Conservation (phyloP, 179 eudicot species). For the Gypsophila paniculata region DNA sequence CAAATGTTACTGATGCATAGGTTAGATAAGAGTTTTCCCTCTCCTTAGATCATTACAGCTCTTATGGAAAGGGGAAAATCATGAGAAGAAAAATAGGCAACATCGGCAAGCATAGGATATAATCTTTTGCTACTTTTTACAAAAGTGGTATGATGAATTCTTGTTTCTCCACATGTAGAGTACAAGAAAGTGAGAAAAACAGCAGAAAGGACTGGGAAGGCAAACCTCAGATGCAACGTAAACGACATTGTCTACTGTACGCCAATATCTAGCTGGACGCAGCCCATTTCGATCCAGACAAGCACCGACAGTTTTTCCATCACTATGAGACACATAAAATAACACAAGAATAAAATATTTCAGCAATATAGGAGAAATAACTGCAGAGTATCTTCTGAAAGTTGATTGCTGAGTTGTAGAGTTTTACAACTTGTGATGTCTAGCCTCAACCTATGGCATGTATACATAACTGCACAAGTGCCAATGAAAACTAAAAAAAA, state of each 20-base stretch:
- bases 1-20: neutral
- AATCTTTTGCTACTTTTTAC: neutral
- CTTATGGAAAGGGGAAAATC: neutral
- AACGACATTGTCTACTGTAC: conserved; percentile 83
- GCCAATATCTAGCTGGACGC: conserved; percentile 99
- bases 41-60: neutral
- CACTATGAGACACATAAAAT: conserved; percentile 40
- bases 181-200: conserved; percentile 10
- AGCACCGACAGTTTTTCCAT: conserved; percentile 99
- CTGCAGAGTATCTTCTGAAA: conserved; percentile 1
- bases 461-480: too few relatives aligned
- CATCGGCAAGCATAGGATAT: neutral
- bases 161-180: neutral
- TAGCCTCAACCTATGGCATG: neutral
- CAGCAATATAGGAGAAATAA: conserved; percentile 10
- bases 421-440: neutral
- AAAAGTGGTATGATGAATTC: neutral
- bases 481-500: too few relatives aligned
- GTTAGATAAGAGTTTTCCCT: too few relatives aligned
- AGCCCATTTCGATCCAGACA: conserved; percentile 96
- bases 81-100: conserved; percentile 3
- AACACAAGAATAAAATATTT: neutral
- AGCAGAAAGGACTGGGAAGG: conserved; percentile 11
- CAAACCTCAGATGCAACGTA: conserved; percentile 99
- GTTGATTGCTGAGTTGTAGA: neutral